Percentiles rank a stretch among this genome's conserved stretches.
phyloP scores from a whole-genome alignment of 108 stramenopile species.

The Epipyxis sp. region DNA sequence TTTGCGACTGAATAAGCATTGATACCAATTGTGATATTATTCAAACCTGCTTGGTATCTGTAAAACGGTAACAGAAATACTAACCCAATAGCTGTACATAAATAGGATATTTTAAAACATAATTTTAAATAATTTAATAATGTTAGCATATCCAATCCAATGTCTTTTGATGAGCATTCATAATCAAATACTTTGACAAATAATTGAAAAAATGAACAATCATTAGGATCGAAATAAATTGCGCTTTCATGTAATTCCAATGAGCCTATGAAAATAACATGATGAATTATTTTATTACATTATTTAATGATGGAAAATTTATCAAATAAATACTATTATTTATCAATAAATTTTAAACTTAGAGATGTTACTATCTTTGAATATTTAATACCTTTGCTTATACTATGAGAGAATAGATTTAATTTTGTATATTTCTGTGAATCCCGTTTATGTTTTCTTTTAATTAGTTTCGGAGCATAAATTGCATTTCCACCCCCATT shows the following conservation, averaged over 20 bases:
- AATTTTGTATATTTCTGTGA: too few relatives aligned
- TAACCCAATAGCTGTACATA: not conserved
- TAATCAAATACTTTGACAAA: too few relatives aligned
- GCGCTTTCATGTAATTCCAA: not conserved
- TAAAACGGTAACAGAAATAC: not conserved
- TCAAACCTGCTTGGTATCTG: not conserved
- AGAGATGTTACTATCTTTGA: too few relatives aligned
- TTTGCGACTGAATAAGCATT: conserved; percentile 2
- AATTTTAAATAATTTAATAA: not conserved
- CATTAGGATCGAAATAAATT: too few relatives aligned
- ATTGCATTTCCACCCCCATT: not conserved
- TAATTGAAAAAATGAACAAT: too few relatives aligned
- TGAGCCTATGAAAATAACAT: not conserved
- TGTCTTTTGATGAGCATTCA: too few relatives aligned
- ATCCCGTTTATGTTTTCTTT: too few relatives aligned
- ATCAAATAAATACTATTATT: too few relatives aligned
- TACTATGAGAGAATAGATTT: too few relatives aligned
- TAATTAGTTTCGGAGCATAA: conserved; percentile 9
- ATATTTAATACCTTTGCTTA: too few relatives aligned
- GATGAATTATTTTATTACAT: not conserved
- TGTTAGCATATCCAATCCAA: conserved; percentile 11
- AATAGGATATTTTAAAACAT: not conserved
- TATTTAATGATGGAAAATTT: not conserved
- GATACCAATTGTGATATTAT: conserved; percentile 16
- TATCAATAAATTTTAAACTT: too few relatives aligned